Evolutionary conservation across 495 filamentous ascomycete genomes (phyloP), one percentile per base, ranked within the genome.

Genomic region (Hypoxylon rickii): DNA sequence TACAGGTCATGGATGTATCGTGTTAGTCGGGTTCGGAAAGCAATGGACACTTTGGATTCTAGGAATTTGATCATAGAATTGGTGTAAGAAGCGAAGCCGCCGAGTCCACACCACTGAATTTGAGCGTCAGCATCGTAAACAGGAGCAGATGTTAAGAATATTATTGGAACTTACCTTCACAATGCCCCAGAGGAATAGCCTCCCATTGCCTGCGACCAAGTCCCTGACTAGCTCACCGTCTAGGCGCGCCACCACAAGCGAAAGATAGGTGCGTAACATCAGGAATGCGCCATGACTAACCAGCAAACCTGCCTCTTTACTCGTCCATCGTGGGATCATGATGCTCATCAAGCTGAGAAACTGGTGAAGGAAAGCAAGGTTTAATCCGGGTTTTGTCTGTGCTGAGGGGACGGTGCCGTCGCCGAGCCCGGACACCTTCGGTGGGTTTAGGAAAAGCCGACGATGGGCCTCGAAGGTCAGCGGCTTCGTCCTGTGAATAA

Each of bases 1-100:
- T 97, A 97, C 17, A 99, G 74, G 70, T 99, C 95, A 67, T 99
- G 95, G 43, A 99, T 96, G 68, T 99, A 99, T 55, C 95, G 79
- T 13, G 95, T 99, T 19, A 99, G 76, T 1, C 95, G 86, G 6
- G 95, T 99, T 29, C 95, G 89, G 80, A 99, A 99, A 37, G 95
- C 90, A 51, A 99, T 99, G 11, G 92, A 95, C 40, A 97, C 89
- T 77, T 99, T 99, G 41, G 89, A 89, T 68, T 99, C 93, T 46
- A 99, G 82, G 73, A 92, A 99, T 72, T 97, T 97, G 73, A 99
- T 97, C 86, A 91, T 93, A 31, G 91, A 89, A 69, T 97, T 97
- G 31, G 90, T 95, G 67, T 96, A 96, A 0, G 89, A 92, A 13
- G 89, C 89, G 59, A 96, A 82, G 33, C 79, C 81, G 36, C 85